Percentiles rank a stretch among this genome's conserved stretches.
phyloP scores from a whole-genome alignment of 768 basidiomycete genomes.

The Boletus pseudo-olivaceus region DNA sequence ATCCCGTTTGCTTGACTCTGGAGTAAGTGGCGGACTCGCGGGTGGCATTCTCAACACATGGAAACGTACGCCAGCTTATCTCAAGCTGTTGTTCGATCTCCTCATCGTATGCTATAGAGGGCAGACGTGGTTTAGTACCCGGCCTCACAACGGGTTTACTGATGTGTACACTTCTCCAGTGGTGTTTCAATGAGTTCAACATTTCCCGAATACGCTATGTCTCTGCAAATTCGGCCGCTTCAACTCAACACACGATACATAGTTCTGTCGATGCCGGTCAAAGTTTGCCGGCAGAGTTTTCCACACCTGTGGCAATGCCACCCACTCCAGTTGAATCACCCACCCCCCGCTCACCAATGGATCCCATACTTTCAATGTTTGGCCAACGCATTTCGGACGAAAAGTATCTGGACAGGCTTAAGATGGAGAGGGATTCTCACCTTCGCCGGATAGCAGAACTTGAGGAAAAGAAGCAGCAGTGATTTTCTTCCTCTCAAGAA shows the following conservation, averaged over 20 bases:
- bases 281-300: neutral
- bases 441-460: constrained; percentile 57
- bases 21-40: constrained; percentile 65
- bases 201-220: constrained; percentile 59
- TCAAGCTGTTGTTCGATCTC: neutral
- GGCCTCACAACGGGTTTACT: constrained; percentile 59
- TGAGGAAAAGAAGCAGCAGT: constrained; percentile 35
- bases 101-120: constrained; percentile 44
- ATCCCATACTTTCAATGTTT: constrained; percentile 36
- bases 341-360: constrained; percentile 21
- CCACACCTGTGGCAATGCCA: constrained; percentile 4
- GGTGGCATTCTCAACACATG: constrained; percentile 58
- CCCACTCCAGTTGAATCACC: constrained; percentile 12
- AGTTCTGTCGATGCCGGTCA: neutral
- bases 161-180: constrained; percentile 61
- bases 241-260: neutral
- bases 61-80: constrained; percentile 45
- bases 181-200: constrained; percentile 64
- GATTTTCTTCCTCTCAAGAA: neutral
- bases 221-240: constrained; percentile 27
- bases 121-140: constrained; percentile 50
- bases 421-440: constrained; percentile 51
- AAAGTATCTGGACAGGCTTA: constrained; percentile 62
- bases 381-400: constrained; percentile 60
- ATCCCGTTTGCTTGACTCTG: constrained; percentile 64